Conservation (phyloP, 805 yeast species). For the Pichia eremophila region DNA sequence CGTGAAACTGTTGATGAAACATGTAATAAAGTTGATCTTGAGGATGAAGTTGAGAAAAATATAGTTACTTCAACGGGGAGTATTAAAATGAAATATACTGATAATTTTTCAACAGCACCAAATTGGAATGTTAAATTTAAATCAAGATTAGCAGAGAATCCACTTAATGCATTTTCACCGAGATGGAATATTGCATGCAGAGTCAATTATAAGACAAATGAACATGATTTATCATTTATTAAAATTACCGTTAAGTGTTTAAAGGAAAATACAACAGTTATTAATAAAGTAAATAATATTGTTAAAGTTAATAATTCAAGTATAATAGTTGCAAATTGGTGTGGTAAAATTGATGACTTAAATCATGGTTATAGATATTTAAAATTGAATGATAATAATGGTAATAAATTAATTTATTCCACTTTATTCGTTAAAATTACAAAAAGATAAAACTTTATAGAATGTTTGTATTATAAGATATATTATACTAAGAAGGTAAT, state of each 20-base stretch:
- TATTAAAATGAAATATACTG: slow-evolving; percentile 2
- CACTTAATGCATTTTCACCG: slow-evolving; percentile 80
- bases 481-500: no score
- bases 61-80: no score
- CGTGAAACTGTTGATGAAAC: neutral
- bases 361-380: slow-evolving; percentile 77
- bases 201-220: slow-evolving; percentile 30
- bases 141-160: slow-evolving; percentile 28
- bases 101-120: neutral
- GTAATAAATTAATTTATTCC: slow-evolving; percentile 59
- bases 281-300: slow-evolving; percentile 2
- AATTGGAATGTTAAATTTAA: slow-evolving; percentile 16
- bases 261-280: slow-evolving; percentile 16
- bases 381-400: slow-evolving; percentile 65
- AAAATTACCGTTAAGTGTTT: slow-evolving; percentile 37
- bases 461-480: neutral
- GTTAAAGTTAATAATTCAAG: slow-evolving; percentile 1
- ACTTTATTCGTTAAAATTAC: slow-evolving; percentile 31
- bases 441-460: slow-evolving; percentile 11
- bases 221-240: slow-evolving; percentile 45
- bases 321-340: slow-evolving; percentile 44
- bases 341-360: slow-evolving; percentile 52
- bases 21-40: neutral
- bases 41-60: neutral
- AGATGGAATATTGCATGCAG: slow-evolving; percentile 55